Conservation (phyloP, 176 grass and related monocot genomes). For the Oryza rufipogon region DNA sequence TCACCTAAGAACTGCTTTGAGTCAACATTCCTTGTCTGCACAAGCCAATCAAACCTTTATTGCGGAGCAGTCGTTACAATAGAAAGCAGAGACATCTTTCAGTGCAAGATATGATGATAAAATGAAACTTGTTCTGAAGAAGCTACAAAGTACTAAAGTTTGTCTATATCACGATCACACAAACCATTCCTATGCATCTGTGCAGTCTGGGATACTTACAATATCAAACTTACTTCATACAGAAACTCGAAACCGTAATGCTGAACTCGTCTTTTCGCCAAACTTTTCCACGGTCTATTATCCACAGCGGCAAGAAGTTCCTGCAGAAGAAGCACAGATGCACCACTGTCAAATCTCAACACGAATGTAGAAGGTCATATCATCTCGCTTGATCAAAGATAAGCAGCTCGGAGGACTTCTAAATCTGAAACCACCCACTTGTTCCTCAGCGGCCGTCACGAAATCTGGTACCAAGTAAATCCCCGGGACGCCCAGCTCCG, state of each 20-base stretch:
- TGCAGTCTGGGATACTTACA: constrained; percentile 38
- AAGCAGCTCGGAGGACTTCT: neutral
- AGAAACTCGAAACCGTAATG: constrained; percentile 97
- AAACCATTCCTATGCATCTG: neutral
- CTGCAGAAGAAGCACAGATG: constrained; percentile 42
- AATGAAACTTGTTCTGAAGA: neutral
- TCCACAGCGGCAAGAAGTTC: constrained; percentile 83
- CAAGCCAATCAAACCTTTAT: constrained; percentile 22
- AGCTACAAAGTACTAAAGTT: neutral
- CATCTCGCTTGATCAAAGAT: neutral
- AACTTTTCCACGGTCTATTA: constrained; percentile 61
- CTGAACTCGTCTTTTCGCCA: constrained; percentile 91
- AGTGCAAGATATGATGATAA: neutral
- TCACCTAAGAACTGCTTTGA: constrained; percentile 87
- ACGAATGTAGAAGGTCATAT: neutral
- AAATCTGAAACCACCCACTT: constrained; percentile 46
- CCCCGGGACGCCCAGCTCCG: constrained; percentile 74
- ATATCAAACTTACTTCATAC: constrained; percentile 78
- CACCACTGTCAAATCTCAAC: neutral
- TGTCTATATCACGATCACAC: constrained; percentile 7
- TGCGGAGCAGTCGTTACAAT: constrained; percentile 23
- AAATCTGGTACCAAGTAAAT: constrained; percentile 80
- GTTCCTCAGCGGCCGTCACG: constrained; percentile 66
- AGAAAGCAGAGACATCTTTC: neutral
- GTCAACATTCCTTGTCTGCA: constrained; percentile 85